phyloP scores from a whole-genome alignment of 305 asterid genomes.

The Fraxinus xanthoxyloides region DNA sequence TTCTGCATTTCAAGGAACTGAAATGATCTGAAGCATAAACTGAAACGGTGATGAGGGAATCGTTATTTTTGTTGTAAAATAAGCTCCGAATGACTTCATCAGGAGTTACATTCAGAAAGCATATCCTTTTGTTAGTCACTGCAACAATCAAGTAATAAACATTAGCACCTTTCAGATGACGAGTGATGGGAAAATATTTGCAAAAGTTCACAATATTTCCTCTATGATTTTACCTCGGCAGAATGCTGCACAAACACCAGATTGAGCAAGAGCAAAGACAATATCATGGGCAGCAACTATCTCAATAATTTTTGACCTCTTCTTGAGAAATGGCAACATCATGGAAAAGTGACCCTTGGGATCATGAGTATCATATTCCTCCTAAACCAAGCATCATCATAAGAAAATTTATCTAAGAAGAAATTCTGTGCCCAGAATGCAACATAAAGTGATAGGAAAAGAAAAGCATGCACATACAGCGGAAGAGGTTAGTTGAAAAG shows the following conservation, averaged over 20 bases:
- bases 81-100: constrained; percentile 98
- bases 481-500: background rate
- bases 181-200: background rate
- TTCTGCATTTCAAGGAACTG: constrained; percentile 92
- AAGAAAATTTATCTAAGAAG: background rate
- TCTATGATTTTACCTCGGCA: constrained; percentile 60
- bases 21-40: constrained; percentile 92
- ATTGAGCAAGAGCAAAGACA: constrained; percentile 97
- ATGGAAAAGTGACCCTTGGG: constrained; percentile 73
- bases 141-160: constrained; percentile 37
- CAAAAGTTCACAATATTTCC: background rate
- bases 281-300: constrained; percentile 97
- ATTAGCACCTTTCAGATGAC: constrained; percentile 20
- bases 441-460: background rate
- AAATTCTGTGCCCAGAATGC: background rate
- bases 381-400: constrained; percentile 43
- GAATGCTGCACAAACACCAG: constrained; percentile 98
- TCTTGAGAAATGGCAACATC: constrained; percentile 84
- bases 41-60: constrained; percentile 96
- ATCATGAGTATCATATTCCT: constrained; percentile 98
- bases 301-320: constrained; percentile 87
- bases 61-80: constrained; percentile 94
- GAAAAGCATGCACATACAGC: background rate
- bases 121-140: constrained; percentile 91
- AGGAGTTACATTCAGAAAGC: constrained; percentile 90